Conservation (phyloP, 768 basidiomycete species). For the Collybiopsis luxurians region DNA sequence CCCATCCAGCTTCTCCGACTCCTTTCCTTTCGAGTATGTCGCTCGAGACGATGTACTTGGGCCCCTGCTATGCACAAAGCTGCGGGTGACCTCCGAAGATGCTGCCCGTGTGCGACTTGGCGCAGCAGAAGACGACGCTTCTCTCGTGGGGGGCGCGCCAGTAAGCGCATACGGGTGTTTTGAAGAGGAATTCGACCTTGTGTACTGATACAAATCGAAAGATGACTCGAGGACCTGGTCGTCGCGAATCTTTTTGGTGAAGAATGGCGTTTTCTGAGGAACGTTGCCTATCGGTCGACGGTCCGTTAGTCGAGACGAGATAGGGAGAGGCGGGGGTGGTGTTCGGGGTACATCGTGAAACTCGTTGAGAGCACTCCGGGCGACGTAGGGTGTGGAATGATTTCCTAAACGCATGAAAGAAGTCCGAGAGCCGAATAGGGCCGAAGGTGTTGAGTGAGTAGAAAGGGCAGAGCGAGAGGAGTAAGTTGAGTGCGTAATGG, state of each 20-base stretch:
- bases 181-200: constrained; percentile 20
- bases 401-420: constrained; percentile 66
- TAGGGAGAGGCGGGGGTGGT: neutral
- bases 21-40: constrained; percentile 28
- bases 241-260: constrained; percentile 27
- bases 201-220: constrained; percentile 46
- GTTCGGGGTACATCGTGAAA: constrained; percentile 22
- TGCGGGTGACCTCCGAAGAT: constrained; percentile 8
- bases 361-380: constrained; percentile 33
- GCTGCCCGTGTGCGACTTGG: neutral
- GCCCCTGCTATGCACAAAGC: too few species aligned
- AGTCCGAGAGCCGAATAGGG: constrained; percentile 20
- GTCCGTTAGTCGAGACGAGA: constrained; percentile 17
- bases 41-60: neutral
- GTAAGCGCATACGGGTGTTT: neutral
- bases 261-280: constrained; percentile 36
- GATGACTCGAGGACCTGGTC: constrained; percentile 33
- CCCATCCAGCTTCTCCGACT: constrained; percentile 69
- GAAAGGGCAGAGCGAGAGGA: neutral
- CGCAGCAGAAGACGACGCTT: neutral
- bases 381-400: constrained; percentile 65
- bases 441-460: constrained; percentile 17
- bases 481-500: neutral
- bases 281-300: constrained; percentile 53
- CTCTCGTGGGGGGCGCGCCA: neutral